Conservation (phyloP, 768 basidiomycete genomes). For the Termitomyces sp. region DNA sequence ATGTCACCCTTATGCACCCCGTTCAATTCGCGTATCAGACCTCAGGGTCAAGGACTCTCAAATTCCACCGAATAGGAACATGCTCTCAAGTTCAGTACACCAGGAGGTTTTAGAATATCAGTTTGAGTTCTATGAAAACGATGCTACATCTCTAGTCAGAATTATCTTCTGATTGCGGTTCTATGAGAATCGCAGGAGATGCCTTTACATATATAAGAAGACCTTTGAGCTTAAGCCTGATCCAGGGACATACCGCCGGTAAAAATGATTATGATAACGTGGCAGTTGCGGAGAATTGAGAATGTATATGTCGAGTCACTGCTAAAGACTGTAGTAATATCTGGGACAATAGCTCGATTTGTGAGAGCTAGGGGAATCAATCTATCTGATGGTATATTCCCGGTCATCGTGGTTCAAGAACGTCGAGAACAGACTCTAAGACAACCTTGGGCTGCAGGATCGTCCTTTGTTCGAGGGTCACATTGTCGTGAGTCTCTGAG, state of each 20-base stretch:
- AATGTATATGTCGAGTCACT: background rate
- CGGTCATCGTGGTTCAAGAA: slow-evolving; percentile 30
- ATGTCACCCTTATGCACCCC: no score
- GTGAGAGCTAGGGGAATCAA: background rate
- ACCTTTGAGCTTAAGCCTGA: no score
- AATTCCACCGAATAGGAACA: background rate
- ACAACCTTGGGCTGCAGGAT: slow-evolving; percentile 75
- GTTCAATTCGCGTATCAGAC: background rate
- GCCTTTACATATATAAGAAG: no score
- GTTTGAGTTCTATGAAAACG: background rate
- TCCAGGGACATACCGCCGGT: no score
- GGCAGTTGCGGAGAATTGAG: no score
- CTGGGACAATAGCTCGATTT: background rate
- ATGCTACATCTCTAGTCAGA: no score
- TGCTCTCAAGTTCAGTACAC: no score
- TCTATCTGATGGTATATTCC: background rate
- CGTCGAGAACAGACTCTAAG: slow-evolving; percentile 61
- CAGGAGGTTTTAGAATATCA: no score
- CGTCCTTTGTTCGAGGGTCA: slow-evolving; percentile 51
- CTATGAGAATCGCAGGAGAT: no score
- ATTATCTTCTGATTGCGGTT: no score
- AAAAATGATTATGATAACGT: no score
- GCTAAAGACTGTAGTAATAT: background rate
- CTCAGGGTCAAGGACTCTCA: background rate
- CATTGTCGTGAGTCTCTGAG: slow-evolving; percentile 29